phyloP scores from a whole-genome alignment of 2,329 filamentous ascomycete species.

The Byssochlamys sp. region DNA sequence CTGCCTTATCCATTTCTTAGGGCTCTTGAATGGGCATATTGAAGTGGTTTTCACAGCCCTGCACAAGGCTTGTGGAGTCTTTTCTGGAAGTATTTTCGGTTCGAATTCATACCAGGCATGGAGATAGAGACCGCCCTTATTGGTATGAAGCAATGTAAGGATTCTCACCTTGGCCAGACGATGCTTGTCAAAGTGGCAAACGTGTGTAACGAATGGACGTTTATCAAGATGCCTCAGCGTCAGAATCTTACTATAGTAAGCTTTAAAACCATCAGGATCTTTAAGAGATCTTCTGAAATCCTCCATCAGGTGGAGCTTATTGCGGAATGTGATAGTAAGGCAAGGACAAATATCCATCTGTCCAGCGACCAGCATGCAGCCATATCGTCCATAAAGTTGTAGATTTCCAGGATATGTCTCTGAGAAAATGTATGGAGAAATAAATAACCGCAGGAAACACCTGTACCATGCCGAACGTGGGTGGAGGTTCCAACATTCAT shows the following conservation, averaged over 20 bases:
- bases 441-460: not conserved
- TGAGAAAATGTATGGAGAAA: too few relatives aligned
- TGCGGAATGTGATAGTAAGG: slow-evolving; percentile 6
- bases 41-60: not conserved
- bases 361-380: not conserved
- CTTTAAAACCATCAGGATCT: not conserved
- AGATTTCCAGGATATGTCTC: not conserved
- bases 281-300: not conserved
- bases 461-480: not conserved
- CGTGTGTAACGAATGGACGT: not conserved
- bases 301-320: not conserved
- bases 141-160: not conserved
- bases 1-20: not conserved
- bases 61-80: not conserved
- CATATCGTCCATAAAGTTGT: not conserved
- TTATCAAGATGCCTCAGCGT: not conserved
- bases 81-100: not conserved
- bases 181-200: not conserved
- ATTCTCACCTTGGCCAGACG: not conserved
- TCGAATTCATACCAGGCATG: not conserved
- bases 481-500: not conserved
- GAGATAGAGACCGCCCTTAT: not conserved
- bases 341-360: not conserved
- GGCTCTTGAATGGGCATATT: not conserved
- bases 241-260: not conserved